A percentile compares a stretch with the other conserved stretches of the same genome.
Conservation (phyloP, 2,329 filamentous ascomycete genomes). For the Apiospora hydei region DNA sequence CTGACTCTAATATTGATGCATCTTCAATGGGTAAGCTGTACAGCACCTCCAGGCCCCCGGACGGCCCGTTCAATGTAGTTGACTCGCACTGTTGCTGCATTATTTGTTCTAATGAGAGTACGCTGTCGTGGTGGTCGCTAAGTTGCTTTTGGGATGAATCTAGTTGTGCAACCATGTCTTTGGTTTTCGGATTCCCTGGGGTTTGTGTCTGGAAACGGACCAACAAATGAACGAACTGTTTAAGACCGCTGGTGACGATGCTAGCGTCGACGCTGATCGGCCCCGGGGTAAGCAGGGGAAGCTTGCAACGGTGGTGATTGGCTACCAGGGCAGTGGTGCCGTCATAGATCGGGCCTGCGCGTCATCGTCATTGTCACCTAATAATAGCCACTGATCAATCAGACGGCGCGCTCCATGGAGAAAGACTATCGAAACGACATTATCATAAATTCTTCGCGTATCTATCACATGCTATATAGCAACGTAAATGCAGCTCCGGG, state of each 20-base stretch:
- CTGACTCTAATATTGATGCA: not conserved
- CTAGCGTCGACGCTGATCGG: not conserved
- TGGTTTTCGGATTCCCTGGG: not conserved
- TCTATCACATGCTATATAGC: not conserved
- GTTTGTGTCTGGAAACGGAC: not conserved
- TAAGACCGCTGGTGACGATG: not conserved
- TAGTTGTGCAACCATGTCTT: not conserved
- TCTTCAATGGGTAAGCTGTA: slow-evolving; percentile 20
- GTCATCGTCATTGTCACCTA: slow-evolving; percentile 1
- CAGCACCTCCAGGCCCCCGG: slow-evolving; percentile 26
- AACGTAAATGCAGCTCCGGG: too few relatives aligned
- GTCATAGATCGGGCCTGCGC: slow-evolving; percentile 2
- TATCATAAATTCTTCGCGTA: not conserved
- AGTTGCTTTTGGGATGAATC: not conserved
- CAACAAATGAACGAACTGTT: not conserved
- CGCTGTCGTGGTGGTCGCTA: not conserved
- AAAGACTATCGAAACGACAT: not conserved
- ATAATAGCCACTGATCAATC: not conserved
- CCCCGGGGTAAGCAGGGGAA: not conserved
- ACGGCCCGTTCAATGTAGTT: slow-evolving; percentile 13
- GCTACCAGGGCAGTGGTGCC: slow-evolving; percentile 1
- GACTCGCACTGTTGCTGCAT: slow-evolving; percentile 3
- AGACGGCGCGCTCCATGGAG: not conserved
- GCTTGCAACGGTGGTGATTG: not conserved
- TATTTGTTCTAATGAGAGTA: not conserved